phyloP scores from a whole-genome alignment of 495 filamentous ascomycete species.

The Alectoria sarmentosa region DNA sequence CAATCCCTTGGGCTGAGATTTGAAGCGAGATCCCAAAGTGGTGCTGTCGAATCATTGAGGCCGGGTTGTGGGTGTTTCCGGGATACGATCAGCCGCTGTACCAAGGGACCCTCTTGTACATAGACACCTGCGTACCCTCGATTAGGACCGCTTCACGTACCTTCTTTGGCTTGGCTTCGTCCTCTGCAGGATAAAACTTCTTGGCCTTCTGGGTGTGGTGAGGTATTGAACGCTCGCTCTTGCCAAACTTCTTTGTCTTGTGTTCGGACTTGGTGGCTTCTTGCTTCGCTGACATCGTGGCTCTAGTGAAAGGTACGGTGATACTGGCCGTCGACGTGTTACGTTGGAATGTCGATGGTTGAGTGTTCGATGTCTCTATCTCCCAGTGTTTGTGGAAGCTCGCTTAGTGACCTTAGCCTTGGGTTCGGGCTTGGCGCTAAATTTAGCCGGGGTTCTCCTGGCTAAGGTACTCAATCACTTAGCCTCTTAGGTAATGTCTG shows the following conservation, averaged over 20 bases:
- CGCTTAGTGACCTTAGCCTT: background rate
- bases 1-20: background rate
- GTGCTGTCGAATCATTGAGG: background rate
- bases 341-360: slow-evolving; percentile 10
- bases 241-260: slow-evolving; percentile 90
- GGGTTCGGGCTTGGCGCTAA: background rate
- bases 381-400: background rate
- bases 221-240: slow-evolving; percentile 86
- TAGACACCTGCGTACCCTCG: background rate
- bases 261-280: slow-evolving; percentile 21
- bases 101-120: background rate
- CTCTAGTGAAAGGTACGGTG: background rate
- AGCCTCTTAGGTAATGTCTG: too few relatives aligned
- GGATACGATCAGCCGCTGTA: background rate
- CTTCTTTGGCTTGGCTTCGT: slow-evolving; percentile 85
- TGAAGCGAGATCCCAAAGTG: background rate
- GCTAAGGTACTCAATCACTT: too few relatives aligned
- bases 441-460: background rate
- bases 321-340: slow-evolving; percentile 4
- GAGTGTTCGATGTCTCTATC: background rate
- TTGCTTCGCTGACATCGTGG: slow-evolving; percentile 26
- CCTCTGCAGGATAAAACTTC: slow-evolving; percentile 99
- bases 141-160: slow-evolving; percentile 47
- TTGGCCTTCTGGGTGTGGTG: slow-evolving; percentile 79
- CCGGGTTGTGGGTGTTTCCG: background rate